Conservation (phyloP, 805 yeast genomes). For the Maudiozyma turicensis region DNA sequence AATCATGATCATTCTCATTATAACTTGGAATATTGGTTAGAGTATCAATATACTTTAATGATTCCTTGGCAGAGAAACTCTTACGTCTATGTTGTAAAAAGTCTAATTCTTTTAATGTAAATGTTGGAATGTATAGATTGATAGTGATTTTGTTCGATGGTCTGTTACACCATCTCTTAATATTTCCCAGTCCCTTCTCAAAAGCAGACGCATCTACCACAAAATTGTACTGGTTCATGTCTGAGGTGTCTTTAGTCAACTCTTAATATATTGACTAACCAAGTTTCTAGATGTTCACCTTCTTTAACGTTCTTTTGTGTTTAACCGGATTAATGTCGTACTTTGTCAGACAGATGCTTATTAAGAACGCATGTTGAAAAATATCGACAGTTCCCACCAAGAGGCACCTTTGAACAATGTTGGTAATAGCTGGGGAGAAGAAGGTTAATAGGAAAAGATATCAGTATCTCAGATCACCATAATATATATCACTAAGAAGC, state of each 20-base stretch:
- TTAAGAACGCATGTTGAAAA: too few relatives aligned
- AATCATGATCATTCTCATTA: slow-evolving; percentile 3
- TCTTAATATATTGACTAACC: background rate
- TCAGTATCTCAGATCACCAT: too few relatives aligned
- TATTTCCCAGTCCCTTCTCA: slow-evolving; percentile 57
- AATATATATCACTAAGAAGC: too few relatives aligned
- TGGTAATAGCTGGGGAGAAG: too few relatives aligned
- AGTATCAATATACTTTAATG: slow-evolving; percentile 51
- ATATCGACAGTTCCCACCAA: too few relatives aligned
- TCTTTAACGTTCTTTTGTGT: too few relatives aligned
- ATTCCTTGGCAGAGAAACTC: slow-evolving; percentile 57
- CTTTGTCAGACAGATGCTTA: too few relatives aligned
- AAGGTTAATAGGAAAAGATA: too few relatives aligned
- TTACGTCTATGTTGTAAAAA: slow-evolving; percentile 45
- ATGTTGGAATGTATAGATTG: slow-evolving; percentile 44
- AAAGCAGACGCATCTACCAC: slow-evolving; percentile 61
- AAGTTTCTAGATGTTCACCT: too few relatives aligned
- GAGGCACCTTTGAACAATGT: too few relatives aligned
- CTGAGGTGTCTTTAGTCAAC: background rate
- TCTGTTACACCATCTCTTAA: slow-evolving; percentile 47
- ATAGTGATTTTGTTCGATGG: slow-evolving; percentile 17
- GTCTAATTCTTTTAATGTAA: slow-evolving; percentile 48
- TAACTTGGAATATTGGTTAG: slow-evolving; percentile 5
- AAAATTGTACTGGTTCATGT: slow-evolving; percentile 27
- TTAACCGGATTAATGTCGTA: too few relatives aligned